phyloP scores from a whole-genome alignment of 352 stramenopile genomes.

The Globisporangium spiculum region DNA sequence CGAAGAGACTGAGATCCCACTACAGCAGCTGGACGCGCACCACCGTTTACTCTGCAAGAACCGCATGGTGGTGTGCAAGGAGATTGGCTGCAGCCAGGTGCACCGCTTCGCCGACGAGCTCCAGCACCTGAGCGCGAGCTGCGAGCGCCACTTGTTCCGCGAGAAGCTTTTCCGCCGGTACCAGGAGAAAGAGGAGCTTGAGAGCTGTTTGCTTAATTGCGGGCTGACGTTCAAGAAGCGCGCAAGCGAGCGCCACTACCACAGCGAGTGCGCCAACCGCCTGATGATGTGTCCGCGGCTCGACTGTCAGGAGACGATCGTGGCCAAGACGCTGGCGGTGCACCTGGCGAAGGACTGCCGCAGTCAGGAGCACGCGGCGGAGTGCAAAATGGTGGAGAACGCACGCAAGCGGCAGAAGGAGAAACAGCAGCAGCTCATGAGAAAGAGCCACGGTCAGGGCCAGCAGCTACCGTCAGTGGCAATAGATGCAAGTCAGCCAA shows the following conservation, averaged over 20 bases:
- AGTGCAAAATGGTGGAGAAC: conserved; percentile 34
- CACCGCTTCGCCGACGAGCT: conserved; percentile 32
- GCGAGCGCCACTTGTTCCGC: conserved; percentile 37
- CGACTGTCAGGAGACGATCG: conserved; percentile 53
- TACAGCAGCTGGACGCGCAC: conserved; percentile 49
- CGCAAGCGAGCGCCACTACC: conserved; percentile 36
- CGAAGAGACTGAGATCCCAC: conserved; percentile 23
- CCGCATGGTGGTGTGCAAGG: conserved; percentile 52
- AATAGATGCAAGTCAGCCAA: neutral
- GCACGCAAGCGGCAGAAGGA: conserved; percentile 15
- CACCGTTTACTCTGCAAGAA: conserved; percentile 43
- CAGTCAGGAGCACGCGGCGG: conserved; percentile 23
- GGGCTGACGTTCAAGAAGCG: conserved; percentile 30
- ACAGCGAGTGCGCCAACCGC: conserved; percentile 41
- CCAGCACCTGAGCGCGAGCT: conserved; percentile 32
- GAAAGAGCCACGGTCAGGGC: neutral
- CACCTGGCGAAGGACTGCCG: conserved; percentile 44
- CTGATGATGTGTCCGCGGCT: conserved; percentile 42
- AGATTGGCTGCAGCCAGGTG: conserved; percentile 38
- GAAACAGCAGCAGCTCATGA: neutral
- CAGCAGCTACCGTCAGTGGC: neutral
- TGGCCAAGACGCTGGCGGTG: conserved; percentile 31
- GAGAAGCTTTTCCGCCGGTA: conserved; percentile 37
- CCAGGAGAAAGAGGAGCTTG: conserved; percentile 35
- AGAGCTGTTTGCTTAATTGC: conserved; percentile 50